phyloP scores from a whole-genome alignment of 1,139 yeast genomes.

The Scheffersomyces segobiensis region DNA sequence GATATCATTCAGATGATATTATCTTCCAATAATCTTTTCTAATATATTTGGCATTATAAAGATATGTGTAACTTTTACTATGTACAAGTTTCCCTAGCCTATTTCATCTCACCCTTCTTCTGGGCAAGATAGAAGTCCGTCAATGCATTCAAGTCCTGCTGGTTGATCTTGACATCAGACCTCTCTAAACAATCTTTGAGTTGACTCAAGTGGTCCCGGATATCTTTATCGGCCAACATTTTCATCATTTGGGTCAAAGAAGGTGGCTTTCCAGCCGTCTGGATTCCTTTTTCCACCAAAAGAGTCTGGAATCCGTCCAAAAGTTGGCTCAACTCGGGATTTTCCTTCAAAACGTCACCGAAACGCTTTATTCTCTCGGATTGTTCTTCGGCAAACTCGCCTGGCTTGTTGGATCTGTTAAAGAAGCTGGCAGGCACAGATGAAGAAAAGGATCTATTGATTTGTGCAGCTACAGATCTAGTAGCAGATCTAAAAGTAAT shows the following conservation, averaged over 20 bases:
- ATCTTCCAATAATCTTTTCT: neutral
- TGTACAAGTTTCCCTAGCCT: neutral
- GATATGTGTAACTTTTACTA: neutral
- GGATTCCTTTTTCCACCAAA: conserved; percentile 35
- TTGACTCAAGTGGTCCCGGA: conserved; percentile 29
- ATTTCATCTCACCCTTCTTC: conserved; percentile 11
- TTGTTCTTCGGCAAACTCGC: conserved; percentile 9
- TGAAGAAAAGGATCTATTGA: neutral
- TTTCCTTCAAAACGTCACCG: conserved; percentile 12
- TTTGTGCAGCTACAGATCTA: neutral
- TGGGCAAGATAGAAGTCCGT: conserved; percentile 15
- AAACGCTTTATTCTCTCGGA: conserved; percentile 12
- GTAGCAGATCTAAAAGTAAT: neutral
- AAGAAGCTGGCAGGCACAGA: neutral
- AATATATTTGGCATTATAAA: neutral
- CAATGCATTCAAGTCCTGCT: conserved; percentile 36
- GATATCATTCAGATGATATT: neutral
- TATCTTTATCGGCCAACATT: conserved; percentile 38
- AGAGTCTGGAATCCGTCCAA: conserved; percentile 34
- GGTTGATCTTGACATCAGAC: conserved; percentile 32
- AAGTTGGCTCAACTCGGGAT: conserved; percentile 29
- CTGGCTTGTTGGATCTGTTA: neutral
- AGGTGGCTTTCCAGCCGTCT: conserved; percentile 32
- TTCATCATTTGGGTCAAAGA: conserved; percentile 39
- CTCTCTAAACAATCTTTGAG: conserved; percentile 35